Base-by-base conservation (phyloP, 306 rosid species). In the Castanospermum australe region DNA sequence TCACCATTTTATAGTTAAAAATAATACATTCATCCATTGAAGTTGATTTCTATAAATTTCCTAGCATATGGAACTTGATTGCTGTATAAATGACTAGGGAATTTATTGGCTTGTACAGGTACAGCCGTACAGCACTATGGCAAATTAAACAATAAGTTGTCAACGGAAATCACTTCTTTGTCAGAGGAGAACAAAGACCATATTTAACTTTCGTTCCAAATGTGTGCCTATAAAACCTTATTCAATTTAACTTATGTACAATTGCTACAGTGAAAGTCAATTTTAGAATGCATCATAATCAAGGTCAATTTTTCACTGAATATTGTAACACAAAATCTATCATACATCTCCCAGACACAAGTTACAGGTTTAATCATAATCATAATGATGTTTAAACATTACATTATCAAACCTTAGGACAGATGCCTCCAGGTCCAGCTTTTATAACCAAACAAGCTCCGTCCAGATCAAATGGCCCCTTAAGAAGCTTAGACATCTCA, bases 401-500 rank as follows among this genome's bases (percentile, higher is more conserved):
- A 81, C 36, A 71, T 79, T 30, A 82, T 69, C 83, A 81, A 66
- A 93, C 98, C 97, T 91, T 84, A 18, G 91, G 41, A 85, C 32
- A 36, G 38, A 62, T 63, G 82, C 82, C 89, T 69, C 76, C 63
- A 67, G 83, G 60, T 68, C 88, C 89, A 80, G 93, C 91, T 77
- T 83, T 81, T 30, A 93, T 86, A 51, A 85, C 79, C 79, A 93
- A 33, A 79, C 93, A 93, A 61, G 97, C 93, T 86, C 98, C 98
- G 33, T 91, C 92, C 51, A 73, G 36, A 80, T 93, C 98, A 77
- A 84, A 91, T 7, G 90, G 92, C 17, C 92, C 93, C 82, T 86
- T 91, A 15, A 93, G 93, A 89, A 91, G 94, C 82, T 91, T 93
- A 72, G 89, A 89, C 80, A 79, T 89, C 91, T 88, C 93, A 35